phyloP scores from a whole-genome alignment of 2,329 filamentous ascomycete genomes.

The Cyclaneusma minus region DNA sequence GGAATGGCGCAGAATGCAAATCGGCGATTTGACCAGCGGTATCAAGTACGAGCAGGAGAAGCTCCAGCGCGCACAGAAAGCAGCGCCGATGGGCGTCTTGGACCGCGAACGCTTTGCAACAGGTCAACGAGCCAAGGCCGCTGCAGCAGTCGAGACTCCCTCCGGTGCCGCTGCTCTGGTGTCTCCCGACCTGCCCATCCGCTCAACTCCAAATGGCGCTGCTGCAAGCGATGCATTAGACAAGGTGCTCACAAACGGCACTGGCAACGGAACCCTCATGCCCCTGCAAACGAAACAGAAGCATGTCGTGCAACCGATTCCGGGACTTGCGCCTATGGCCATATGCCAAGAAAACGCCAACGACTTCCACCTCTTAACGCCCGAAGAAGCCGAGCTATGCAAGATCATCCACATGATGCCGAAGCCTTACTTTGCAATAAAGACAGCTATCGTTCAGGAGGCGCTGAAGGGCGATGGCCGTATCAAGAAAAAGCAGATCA shows the following conservation, averaged over 20 bases:
- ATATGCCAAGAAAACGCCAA: conserved; percentile 47
- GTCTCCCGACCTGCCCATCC: conserved; percentile 61
- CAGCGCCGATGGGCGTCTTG: conserved; percentile 62
- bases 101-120: conserved; percentile 66
- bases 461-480: conserved; percentile 76
- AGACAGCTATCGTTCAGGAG: conserved; percentile 82
- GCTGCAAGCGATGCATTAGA: conserved; percentile 17
- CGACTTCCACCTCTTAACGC: conserved; percentile 72
- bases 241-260: conserved; percentile 37
- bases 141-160: conserved; percentile 48
- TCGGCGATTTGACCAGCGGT: conserved; percentile 70
- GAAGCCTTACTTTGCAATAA: conserved; percentile 90
- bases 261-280: conserved; percentile 21
- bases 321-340: conserved; percentile 24
- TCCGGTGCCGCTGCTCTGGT: conserved; percentile 63
- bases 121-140: conserved; percentile 49
- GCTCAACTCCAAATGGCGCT: conserved; percentile 25
- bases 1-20: conserved; percentile 78
- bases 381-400: conserved; percentile 77
- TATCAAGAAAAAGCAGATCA: conserved; percentile 87
- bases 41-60: conserved; percentile 93
- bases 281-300: conserved; percentile 26
- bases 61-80: conserved; percentile 52
- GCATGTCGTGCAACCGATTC: conserved; percentile 33
- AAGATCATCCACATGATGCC: conserved; percentile 72